Evolutionary conservation across 768 basidiomycete species (phyloP), one percentile per base, ranked within the genome.

Genomic region (Rhizopogon rudus): DNA sequence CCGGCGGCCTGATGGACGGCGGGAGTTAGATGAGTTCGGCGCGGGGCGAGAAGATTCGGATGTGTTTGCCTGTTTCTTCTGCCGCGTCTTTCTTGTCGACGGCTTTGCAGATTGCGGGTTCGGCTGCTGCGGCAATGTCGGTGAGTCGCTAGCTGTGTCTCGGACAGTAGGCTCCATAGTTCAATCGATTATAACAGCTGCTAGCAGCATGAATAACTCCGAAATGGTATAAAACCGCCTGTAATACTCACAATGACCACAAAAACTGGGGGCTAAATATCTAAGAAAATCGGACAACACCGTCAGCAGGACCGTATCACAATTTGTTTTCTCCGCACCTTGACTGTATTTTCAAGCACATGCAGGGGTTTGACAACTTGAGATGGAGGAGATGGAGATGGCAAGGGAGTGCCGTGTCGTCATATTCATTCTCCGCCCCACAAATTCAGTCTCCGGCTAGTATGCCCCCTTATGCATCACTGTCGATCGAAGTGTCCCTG

Each of bases 81-180:
- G 81, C 78, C 83, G 83, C 53, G 69, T 62, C 66, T 77, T 82
- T 68, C 74, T 85, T n/a, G 70, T 48, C 31, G 65, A 55, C 53
- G 71, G 64, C 60, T 60, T 69, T 44, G 70, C 61, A 61, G 70
- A 62, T 35, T 48, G 46, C 1, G 73, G 59, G 61, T 71, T 60
- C 59, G 80, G 77, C 77, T 76, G 75, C 48, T 70, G 59, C 57
- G 71, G 62, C 57, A 69, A 52, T 57, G 57, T 35, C 54, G 69
- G 71, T 52, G 68, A 62, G 59, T 73, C 71, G 67, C 57, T 67
- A 66, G 66, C 66, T 68, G 74, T 69, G 65, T 78, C 75, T 60
- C 71, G 76, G 73, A 76, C 75, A 71, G 81, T 75, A 67, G 76
- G 72, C 70, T 76, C 71, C 79, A 81, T 80, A 65, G 73, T 64